phyloP scores from a whole-genome alignment of 768 basidiomycete species.

The Leccinum arenicola region DNA sequence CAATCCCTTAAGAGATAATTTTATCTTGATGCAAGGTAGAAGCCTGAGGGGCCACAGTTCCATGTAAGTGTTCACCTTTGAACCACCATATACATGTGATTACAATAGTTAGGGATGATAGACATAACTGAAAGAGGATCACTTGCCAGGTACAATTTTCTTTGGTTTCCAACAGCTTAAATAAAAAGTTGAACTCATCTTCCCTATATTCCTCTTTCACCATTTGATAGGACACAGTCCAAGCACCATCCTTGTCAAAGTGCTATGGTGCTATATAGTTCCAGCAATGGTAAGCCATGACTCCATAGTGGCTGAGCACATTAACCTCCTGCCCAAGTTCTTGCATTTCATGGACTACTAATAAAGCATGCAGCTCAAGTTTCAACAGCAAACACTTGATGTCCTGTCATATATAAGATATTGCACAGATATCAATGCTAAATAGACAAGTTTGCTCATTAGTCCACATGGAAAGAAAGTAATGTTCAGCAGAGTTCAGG shows the following conservation, averaged over 20 bases:
- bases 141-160: too few relatives aligned
- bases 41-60: background rate
- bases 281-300: conserved; percentile 6
- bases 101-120: too few relatives aligned
- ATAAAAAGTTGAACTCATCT: too few relatives aligned
- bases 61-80: background rate
- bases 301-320: background rate
- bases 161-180: too few relatives aligned
- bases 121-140: too few relatives aligned
- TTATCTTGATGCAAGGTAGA: background rate
- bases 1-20: background rate
- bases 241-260: conserved; percentile 1
- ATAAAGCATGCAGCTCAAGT: background rate
- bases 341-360: background rate
- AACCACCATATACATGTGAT: background rate
- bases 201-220: background rate
- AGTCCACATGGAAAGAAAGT: too few relatives aligned
- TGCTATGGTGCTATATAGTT: conserved; percentile 9
- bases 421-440: too few relatives aligned
- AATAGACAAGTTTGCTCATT: too few relatives aligned
- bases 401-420: too few relatives aligned
- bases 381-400: too few relatives aligned
- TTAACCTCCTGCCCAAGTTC: background rate
- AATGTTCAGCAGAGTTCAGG: too few relatives aligned
- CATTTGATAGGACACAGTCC: conserved; percentile 7